A percentile compares a stretch with the other conserved stretches of the same genome.
Conservation (phyloP, 2,329 filamentous ascomycete species). For the Xylariaceae sp. region DNA sequence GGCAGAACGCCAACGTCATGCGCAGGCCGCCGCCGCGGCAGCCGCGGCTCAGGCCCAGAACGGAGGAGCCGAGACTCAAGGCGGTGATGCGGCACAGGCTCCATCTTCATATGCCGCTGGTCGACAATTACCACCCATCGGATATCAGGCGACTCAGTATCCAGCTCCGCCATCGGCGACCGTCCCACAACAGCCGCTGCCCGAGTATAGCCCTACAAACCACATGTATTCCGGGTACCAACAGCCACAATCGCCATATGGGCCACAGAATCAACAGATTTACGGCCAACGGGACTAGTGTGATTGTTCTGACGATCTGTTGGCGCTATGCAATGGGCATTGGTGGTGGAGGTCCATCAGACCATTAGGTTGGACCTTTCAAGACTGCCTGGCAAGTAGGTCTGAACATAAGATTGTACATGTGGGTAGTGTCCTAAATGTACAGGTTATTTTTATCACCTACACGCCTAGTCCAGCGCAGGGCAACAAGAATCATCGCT, state of each 20-base stretch:
- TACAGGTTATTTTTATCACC: too few species aligned
- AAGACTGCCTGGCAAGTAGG: background rate
- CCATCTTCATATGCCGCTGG: conserved; percentile 60
- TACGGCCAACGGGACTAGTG: conserved; percentile 59
- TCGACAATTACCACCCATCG: conserved; percentile 72
- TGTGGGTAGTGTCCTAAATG: too few species aligned
- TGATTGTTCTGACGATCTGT: too few species aligned
- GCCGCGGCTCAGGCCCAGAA: conserved; percentile 54
- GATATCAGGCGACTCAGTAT: conserved; percentile 71
- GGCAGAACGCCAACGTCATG: conserved; percentile 66
- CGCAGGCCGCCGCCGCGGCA: conserved; percentile 49
- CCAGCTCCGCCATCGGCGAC: conserved; percentile 60
- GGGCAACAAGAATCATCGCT: background rate
- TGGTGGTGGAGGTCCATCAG: too few species aligned
- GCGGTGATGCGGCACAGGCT: conserved; percentile 55
- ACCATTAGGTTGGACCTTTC: background rate
- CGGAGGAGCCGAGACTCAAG: conserved; percentile 51
- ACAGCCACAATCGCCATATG: conserved; percentile 48
- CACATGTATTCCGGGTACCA: conserved; percentile 62
- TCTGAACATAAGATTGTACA: too few species aligned
- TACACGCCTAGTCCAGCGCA: background rate
- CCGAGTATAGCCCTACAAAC: conserved; percentile 54
- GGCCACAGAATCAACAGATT: conserved; percentile 62
- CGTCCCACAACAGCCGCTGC: conserved; percentile 52
- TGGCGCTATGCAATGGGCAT: too few species aligned